Percentiles rank a stretch among this genome's conserved stretches.
Evolutionary conservation across 1,284 basidiomycete species (phyloP).

Genomic region (Moniliophthora roreri): DNA sequence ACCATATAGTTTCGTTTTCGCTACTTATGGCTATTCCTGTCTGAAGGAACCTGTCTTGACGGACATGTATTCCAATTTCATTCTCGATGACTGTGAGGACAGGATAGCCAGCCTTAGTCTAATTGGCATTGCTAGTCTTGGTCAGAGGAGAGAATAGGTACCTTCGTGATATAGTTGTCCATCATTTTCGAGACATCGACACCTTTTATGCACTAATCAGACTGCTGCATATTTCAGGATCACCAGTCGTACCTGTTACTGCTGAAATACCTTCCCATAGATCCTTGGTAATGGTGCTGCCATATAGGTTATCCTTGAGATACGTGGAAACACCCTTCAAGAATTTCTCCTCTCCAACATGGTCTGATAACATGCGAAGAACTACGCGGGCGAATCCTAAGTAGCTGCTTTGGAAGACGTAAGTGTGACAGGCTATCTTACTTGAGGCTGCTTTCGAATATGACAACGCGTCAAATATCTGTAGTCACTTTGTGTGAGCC

Average conservation of each 20-base stretch:
- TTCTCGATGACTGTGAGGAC: slow-evolving; percentile 86
- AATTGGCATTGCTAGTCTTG: not conserved
- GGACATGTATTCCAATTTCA: slow-evolving; percentile 67
- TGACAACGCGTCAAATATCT: slow-evolving; percentile 87
- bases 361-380: slow-evolving; percentile 90
- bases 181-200: slow-evolving; percentile 82
- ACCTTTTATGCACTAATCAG: too few relatives aligned
- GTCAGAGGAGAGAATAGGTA: slow-evolving; percentile 30
- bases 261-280: slow-evolving; percentile 88
- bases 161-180: slow-evolving; percentile 92
- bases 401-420: not conserved
- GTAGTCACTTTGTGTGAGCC: not conserved
- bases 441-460: slow-evolving; percentile 87
- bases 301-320: slow-evolving; percentile 80
- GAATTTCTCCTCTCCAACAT: slow-evolving; percentile 92
- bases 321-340: slow-evolving; percentile 89
- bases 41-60: slow-evolving; percentile 93
- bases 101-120: slow-evolving; percentile 75
- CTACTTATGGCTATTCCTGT: slow-evolving; percentile 77
- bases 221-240: too few relatives aligned
- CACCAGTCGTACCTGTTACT: not conserved
- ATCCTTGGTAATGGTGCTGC: slow-evolving; percentile 85
- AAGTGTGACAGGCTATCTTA: slow-evolving; percentile 25
- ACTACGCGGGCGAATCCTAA: slow-evolving; percentile 48
- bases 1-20: slow-evolving; percentile 94